Conservation (phyloP, 148 eudicot species). For the Rhododendron simsii region DNA sequence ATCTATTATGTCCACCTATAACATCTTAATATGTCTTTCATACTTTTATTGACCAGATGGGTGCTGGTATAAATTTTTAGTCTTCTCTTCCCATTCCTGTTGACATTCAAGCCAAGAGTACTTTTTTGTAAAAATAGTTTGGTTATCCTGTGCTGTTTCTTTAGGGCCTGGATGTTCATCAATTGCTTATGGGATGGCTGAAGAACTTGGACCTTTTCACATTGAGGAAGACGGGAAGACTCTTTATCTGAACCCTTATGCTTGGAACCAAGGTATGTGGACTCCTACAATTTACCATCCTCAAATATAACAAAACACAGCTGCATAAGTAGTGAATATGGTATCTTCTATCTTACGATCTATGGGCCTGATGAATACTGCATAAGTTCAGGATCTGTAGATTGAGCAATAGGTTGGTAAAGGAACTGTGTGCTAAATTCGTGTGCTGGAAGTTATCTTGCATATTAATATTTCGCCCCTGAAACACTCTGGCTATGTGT, state of each 20-base stretch:
- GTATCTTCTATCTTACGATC: neutral
- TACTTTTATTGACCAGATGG: neutral
- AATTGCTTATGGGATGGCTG: slow-evolving; percentile 83
- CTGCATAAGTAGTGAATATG: neutral
- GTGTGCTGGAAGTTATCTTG: neutral
- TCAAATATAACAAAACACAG: neutral
- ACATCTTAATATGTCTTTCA: neutral
- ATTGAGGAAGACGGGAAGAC: slow-evolving; percentile 76
- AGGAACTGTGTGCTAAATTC: too few species aligned
- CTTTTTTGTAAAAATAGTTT: neutral
- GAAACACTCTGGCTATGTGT: neutral
- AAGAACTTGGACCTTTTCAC: slow-evolving; percentile 97
- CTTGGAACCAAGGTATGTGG: slow-evolving; percentile 88
- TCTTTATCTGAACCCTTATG: slow-evolving; percentile 65
- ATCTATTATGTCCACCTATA: neutral
- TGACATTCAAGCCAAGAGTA: neutral
- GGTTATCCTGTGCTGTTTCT: neutral
- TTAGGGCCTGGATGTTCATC: slow-evolving; percentile 99
- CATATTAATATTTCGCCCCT: neutral
- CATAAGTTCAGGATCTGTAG: neutral
- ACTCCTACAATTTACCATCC: neutral
- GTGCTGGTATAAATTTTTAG: neutral
- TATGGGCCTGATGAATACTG: neutral
- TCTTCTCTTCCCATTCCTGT: neutral
- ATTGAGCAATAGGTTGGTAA: neutral